Evolutionary conservation across 2,329 filamentous ascomycete genomes (phyloP), one percentile per base, ranked within the genome.

Genomic region (Metarhizium rileyi): DNA sequence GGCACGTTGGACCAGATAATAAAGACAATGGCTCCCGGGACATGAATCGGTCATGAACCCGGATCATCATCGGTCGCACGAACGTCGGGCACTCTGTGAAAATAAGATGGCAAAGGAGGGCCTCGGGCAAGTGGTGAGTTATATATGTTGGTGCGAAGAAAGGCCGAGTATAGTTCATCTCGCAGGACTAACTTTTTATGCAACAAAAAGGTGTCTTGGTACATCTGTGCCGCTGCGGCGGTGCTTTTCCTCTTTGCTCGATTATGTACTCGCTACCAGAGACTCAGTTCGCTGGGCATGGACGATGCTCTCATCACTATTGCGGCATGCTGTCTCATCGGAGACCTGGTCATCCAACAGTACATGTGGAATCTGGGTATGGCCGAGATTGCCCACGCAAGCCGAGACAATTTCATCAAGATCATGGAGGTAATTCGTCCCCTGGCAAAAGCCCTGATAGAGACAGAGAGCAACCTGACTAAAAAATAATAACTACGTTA

Each of bases 341-440:
- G 30, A 14, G 30, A 33, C 30, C 6, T 33, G 30, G 5, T 33
- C 30, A 33, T 33, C 30, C 30, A 33, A 16, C 30, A 33, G 30
- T 33, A 33, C 30, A 33, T 33, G 30, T 33, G 30, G 30, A 33
- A 33, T 33, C 30, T n/a, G 43, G 60, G 60, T 16, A 61, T 62
- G 60, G 57, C 60, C 2, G 54, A 57, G 2, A 58, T 62, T 6
- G 20, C 44, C 1, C 56, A 46, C 3, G 60, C 59, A 3, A 52
- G 50, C 5, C 54, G 46, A 1, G 55, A 59, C 9, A 18, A 61
- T 0, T 59, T 62, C 36, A 53, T 59, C 28, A 45, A 55, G 10
- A 61, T 62, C 23, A 62, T 62, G 60, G 57, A 33, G 30, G 30
- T 33, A 33, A n/a, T 33, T 16, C n/a, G n/a, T n/a, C n/a, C n/a